Conservation (phyloP, 148 eudicot genomes). For the Rhododendron molle region DNA sequence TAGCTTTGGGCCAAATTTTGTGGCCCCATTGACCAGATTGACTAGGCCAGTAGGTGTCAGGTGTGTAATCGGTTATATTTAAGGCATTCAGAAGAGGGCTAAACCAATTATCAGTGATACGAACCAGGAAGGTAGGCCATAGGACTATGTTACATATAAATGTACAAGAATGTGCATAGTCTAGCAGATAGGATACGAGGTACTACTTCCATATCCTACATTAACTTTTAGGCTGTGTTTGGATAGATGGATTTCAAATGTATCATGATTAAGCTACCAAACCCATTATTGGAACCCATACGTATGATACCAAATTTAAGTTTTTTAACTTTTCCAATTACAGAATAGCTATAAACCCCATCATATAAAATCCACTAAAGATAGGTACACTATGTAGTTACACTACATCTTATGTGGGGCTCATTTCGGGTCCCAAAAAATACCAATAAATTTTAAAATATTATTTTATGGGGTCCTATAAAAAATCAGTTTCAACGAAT, state of each 20-base stretch:
- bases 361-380: background rate
- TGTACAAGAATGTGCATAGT: background rate
- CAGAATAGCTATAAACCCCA: background rate
- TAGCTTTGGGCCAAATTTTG: background rate
- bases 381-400: too few relatives aligned
- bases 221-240: background rate
- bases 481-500: too few relatives aligned
- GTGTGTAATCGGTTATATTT: background rate
- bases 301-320: background rate
- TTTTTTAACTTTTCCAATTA: background rate
- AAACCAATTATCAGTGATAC: background rate
- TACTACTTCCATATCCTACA: background rate
- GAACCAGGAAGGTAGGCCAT: background rate
- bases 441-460: too few relatives aligned
- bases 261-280: background rate
- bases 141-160: background rate
- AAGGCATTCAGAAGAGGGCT: background rate
- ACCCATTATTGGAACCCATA: background rate
- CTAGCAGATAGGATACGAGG: background rate
- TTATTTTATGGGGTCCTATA: too few relatives aligned
- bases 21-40: background rate
- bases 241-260: background rate
- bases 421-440: too few relatives aligned
- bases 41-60: background rate
- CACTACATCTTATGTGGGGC: too few relatives aligned